Evolutionary conservation across 768 basidiomycete genomes (phyloP).

Genomic region (Naganishia friedmannii): DNA sequence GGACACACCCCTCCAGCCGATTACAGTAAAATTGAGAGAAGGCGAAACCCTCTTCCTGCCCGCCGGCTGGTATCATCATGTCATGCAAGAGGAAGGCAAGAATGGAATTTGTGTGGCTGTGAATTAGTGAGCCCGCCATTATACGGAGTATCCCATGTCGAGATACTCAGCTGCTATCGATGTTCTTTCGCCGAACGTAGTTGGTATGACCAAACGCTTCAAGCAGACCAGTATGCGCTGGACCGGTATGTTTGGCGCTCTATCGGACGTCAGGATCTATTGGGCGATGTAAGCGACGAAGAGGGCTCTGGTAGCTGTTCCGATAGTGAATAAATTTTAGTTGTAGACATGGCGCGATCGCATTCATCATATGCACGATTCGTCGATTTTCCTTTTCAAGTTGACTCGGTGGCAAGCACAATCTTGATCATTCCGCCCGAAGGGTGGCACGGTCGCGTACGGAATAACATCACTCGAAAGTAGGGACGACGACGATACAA

Average conservation of each 20-base stretch:
- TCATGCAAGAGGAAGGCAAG: conserved; percentile 59
- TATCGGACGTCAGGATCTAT: conserved; percentile 21
- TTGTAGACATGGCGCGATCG: too few species aligned
- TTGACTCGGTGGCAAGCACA: too few species aligned
- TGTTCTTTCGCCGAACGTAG: not conserved
- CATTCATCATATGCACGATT: too few species aligned
- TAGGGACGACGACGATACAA: not conserved
- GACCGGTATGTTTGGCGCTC: conserved; percentile 27
- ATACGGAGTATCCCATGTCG: too few species aligned
- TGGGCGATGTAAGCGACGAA: not conserved
- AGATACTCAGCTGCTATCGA: too few species aligned
- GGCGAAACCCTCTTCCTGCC: conserved; percentile 86
- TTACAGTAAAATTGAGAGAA: conserved; percentile 63
- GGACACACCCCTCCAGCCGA: conserved; percentile 60
- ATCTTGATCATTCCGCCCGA: too few species aligned
- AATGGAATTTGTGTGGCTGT: conserved; percentile 47
- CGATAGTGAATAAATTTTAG: too few species aligned
- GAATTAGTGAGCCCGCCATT: conserved; percentile 45
- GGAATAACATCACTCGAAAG: not conserved
- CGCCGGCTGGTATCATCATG: conserved; percentile 92
- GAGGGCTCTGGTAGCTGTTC: not conserved
- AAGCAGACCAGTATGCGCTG: conserved; percentile 24
- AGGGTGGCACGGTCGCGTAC: too few species aligned
- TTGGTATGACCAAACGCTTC: conserved; percentile 31
- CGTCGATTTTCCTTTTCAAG: too few species aligned